phyloP scores from a whole-genome alignment of 2,329 filamentous ascomycete species.

The Xylogone sp. region DNA sequence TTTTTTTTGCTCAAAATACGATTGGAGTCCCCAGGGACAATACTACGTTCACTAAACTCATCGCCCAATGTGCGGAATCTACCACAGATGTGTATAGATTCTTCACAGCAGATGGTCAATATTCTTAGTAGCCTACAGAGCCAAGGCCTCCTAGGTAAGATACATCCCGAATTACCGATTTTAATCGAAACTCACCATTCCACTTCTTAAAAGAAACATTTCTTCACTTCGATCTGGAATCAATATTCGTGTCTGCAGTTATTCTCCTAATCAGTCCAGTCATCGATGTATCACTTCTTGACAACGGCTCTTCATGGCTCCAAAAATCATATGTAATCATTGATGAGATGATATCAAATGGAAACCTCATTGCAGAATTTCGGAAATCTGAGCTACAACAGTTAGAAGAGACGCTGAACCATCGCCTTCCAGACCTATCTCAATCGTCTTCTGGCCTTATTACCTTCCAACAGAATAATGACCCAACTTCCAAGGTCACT shows the following conservation, averaged over 20 bases:
- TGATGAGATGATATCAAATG: slow-evolving; percentile 37
- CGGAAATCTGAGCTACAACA: not conserved
- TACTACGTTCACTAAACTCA: slow-evolving; percentile 30
- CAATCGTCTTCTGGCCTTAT: not conserved
- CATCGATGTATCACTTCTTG: slow-evolving; percentile 32
- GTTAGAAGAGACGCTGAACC: not conserved
- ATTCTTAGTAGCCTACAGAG: slow-evolving; percentile 40
- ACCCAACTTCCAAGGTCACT: not conserved
- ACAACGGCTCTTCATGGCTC: slow-evolving; percentile 33
- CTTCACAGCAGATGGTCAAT: slow-evolving; percentile 36
- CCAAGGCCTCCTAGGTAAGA: slow-evolving; percentile 43
- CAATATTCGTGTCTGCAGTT: slow-evolving; percentile 39
- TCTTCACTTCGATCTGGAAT: slow-evolving; percentile 44
- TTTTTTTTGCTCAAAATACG: slow-evolving; percentile 38
- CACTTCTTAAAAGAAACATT: slow-evolving; percentile 36
- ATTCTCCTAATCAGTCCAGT: slow-evolving; percentile 35
- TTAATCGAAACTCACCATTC: slow-evolving; percentile 2
- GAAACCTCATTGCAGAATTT: not conserved
- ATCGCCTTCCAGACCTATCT: not conserved
- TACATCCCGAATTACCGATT: not conserved
- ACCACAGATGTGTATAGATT: slow-evolving; percentile 38
- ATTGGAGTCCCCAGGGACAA: slow-evolving; percentile 25
- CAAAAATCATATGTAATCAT: slow-evolving; percentile 40
- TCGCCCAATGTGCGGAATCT: slow-evolving; percentile 31
- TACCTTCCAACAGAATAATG: not conserved